Evolutionary conservation across 352 stramenopile genomes (phyloP).

Genomic region (Thraustotheca clavata): DNA sequence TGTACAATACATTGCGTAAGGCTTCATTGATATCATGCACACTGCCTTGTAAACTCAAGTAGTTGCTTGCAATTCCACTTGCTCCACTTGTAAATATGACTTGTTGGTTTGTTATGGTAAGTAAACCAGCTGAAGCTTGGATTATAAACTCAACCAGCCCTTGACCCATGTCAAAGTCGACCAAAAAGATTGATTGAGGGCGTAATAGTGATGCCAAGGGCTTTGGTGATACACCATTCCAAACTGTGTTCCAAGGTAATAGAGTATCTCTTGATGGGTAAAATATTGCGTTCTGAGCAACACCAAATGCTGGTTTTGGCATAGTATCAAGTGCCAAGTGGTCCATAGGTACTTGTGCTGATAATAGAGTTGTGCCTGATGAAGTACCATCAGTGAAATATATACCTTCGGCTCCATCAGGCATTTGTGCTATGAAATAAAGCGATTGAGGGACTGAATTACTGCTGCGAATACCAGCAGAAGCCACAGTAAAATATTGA

Average conservation of each 20-base stretch:
- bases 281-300: background rate
- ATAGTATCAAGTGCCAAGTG: background rate
- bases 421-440: background rate
- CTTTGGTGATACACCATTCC: background rate
- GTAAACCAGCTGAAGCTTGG: background rate
- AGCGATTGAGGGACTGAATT: background rate
- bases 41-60: background rate
- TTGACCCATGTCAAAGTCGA: background rate
- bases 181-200: conserved; percentile 1
- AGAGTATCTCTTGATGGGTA: background rate
- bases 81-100: background rate
- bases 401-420: background rate
- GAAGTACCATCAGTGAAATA: background rate
- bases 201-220: background rate
- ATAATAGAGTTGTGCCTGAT: background rate
- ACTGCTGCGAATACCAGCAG: background rate
- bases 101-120: background rate
- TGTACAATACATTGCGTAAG: too few species aligned
- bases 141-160: background rate
- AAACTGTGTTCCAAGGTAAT: background rate
- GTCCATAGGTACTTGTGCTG: background rate
- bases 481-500: conserved; percentile 6
- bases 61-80: background rate
- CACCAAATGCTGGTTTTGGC: background rate
- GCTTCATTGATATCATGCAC: too few species aligned